Evolutionary conservation across 2,329 filamentous ascomycete genomes (phyloP).

Genomic region (Penicillium thymicola): DNA sequence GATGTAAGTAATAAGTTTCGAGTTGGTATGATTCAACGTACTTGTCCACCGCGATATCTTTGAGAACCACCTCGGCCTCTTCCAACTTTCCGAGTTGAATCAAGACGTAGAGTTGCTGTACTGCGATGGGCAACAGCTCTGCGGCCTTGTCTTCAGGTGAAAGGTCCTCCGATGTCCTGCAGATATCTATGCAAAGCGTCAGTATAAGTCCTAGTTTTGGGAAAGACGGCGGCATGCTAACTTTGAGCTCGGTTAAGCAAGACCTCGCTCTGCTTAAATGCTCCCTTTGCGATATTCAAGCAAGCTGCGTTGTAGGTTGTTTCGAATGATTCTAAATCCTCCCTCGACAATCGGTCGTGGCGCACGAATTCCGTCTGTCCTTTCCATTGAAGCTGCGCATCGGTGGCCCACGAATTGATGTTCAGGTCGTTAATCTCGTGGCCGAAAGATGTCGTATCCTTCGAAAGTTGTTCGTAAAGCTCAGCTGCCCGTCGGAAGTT

Average conservation of each 20-base stretch:
- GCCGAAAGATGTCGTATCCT: conserved; percentile 36
- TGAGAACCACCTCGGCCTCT: conserved; percentile 53
- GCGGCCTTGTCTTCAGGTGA: conserved; percentile 57
- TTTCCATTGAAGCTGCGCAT: conserved; percentile 62
- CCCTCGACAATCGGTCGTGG: conserved; percentile 53
- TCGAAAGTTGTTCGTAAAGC: conserved; percentile 52
- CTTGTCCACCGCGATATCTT: conserved; percentile 52
- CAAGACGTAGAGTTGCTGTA: conserved; percentile 61
- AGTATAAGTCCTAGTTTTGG: conserved; percentile 4
- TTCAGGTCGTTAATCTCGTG: conserved; percentile 58
- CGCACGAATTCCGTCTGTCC: conserved; percentile 50
- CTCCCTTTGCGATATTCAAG: conserved; percentile 59
- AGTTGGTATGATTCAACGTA: conserved; percentile 27
- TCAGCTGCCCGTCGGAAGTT: conserved; percentile 55
- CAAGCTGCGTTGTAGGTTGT: conserved; percentile 65
- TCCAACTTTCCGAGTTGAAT: conserved; percentile 53
- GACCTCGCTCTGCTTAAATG: conserved; percentile 56
- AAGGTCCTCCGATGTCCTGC: conserved; percentile 58
- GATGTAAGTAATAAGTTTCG: conserved; percentile 9
- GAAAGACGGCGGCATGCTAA: conserved; percentile 21
- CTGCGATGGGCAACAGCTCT: conserved; percentile 58
- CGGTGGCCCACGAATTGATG: conserved; percentile 60
- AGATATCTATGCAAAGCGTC: conserved; percentile 48
- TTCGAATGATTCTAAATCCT: conserved; percentile 63
- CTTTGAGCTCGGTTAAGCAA: conserved; percentile 58